A percentile compares a stretch with the other conserved stretches of the same genome.
These are phyloP conservation scores for Gigaspora rosea DNA, from an alignment of 192 early-diverging fungal genomes.

Conservation along the genomic window DNA sequence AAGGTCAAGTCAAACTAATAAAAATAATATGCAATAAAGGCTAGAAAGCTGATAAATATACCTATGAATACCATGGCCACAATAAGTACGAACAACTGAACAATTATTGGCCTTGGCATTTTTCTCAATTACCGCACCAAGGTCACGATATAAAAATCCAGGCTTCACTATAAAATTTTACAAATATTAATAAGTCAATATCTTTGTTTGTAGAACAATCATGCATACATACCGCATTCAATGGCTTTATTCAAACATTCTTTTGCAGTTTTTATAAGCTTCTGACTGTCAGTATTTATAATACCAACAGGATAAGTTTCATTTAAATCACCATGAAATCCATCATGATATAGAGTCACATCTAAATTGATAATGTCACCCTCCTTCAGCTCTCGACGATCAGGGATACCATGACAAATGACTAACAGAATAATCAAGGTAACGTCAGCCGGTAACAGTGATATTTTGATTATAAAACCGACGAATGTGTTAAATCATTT, in stretches of 20 bases:
- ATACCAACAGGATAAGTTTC: slow-evolving; percentile 91
- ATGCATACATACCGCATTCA: slow-evolving; percentile 63
- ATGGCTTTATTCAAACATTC: slow-evolving; percentile 93
- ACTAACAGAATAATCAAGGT: slow-evolving; percentile 46
- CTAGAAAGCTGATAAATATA: background rate
- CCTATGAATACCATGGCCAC: slow-evolving; percentile 85
- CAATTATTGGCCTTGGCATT: slow-evolving; percentile 83
- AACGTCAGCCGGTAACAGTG: background rate
- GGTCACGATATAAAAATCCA: slow-evolving; percentile 86
- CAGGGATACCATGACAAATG: slow-evolving; percentile 98
- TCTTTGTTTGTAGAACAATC: background rate
- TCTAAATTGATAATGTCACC: slow-evolving; percentile 98
- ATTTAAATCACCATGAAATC: slow-evolving; percentile 95
- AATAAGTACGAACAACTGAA: slow-evolving; percentile 89
- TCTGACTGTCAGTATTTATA: slow-evolving; percentile 72
- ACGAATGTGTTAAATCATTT: background rate
- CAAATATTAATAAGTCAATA: background rate
- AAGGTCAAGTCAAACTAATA: background rate
- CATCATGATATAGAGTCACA: slow-evolving; percentile 84
- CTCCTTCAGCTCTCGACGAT: slow-evolving; percentile 87
- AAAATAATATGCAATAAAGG: background rate
- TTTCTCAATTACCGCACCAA: slow-evolving; percentile 89
- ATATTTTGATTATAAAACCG: background rate
- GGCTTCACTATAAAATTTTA: slow-evolving; percentile 71
- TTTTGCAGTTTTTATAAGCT: slow-evolving; percentile 79